Percentiles rank a stretch among this genome's conserved stretches.
Conservation (phyloP, 306 rosid species). For the Cicer judaicum region DNA sequence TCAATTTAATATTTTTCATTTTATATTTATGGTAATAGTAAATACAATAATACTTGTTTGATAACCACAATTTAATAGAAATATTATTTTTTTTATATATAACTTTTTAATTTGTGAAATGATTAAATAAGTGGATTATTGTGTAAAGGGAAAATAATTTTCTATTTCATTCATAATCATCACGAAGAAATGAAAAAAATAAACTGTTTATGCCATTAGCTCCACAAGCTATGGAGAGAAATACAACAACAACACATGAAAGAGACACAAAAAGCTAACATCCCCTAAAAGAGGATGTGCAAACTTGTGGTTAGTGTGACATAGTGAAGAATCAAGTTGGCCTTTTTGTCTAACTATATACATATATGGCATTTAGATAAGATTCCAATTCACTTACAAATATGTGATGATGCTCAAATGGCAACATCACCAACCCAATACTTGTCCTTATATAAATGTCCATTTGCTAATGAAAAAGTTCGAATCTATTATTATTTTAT, state of each 20-base stretch:
- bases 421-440: conserved; percentile 38
- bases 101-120: too few species aligned
- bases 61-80: too few species aligned
- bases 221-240: conserved; percentile 47
- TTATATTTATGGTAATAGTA: too few species aligned
- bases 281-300: conserved; percentile 23
- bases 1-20: too few species aligned
- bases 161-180: conserved; percentile 46
- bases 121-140: too few species aligned
- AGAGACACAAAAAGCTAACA: conserved; percentile 23
- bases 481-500: not conserved
- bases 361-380: conserved; percentile 46
- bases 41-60: too few species aligned
- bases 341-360: conserved; percentile 37
- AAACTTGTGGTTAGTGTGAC: conserved; percentile 12
- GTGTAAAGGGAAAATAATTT: not conserved
- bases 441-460: conserved; percentile 25
- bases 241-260: conserved; percentile 8
- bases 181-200: conserved; percentile 2
- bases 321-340: conserved; percentile 30
- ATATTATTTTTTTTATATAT: too few species aligned
- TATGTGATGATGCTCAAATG: conserved; percentile 41
- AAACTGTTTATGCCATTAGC: conserved; percentile 40
- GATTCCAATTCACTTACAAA: conserved; percentile 41
- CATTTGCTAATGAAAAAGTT: conserved; percentile 30